phyloP scores from a whole-genome alignment of 768 basidiomycete genomes.

The Daedaleopsis sinensis region DNA sequence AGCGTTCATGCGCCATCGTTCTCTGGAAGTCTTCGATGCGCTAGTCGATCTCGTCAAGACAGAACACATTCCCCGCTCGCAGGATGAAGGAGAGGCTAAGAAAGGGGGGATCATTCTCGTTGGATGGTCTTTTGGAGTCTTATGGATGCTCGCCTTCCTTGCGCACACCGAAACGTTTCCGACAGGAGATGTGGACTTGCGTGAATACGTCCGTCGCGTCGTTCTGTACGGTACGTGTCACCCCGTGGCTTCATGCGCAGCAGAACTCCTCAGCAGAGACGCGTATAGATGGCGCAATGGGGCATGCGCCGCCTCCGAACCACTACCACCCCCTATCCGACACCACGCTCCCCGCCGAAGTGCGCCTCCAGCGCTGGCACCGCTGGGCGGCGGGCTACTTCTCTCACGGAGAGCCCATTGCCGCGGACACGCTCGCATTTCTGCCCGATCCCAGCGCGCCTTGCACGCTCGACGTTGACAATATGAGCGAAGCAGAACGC shows the following conservation, averaged over 20 bases:
- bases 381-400: not conserved
- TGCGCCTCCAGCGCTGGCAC: not conserved
- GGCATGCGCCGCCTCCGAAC: not conserved
- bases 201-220: not conserved
- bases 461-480: too few relatives aligned
- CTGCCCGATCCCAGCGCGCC: not conserved
- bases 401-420: not conserved
- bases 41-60: constrained; percentile 36
- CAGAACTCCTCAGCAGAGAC: not conserved
- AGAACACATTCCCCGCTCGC: constrained; percentile 28
- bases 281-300: not conserved
- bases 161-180: constrained; percentile 14
- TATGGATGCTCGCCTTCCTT: constrained; percentile 27
- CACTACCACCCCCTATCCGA: not conserved
- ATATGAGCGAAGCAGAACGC: too few relatives aligned
- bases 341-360: not conserved
- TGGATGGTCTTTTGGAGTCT: constrained; percentile 41
- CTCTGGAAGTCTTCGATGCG: constrained; percentile 37
- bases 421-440: not conserved
- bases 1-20: constrained; percentile 31
- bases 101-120: constrained; percentile 25
- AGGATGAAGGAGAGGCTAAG: not conserved
- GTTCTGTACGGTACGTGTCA: not conserved
- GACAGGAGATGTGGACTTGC: constrained; percentile 9
- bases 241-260: not conserved